phyloP scores from a whole-genome alignment of 139 green algal genomes.

The Tetratostichococcus sp. region DNA sequence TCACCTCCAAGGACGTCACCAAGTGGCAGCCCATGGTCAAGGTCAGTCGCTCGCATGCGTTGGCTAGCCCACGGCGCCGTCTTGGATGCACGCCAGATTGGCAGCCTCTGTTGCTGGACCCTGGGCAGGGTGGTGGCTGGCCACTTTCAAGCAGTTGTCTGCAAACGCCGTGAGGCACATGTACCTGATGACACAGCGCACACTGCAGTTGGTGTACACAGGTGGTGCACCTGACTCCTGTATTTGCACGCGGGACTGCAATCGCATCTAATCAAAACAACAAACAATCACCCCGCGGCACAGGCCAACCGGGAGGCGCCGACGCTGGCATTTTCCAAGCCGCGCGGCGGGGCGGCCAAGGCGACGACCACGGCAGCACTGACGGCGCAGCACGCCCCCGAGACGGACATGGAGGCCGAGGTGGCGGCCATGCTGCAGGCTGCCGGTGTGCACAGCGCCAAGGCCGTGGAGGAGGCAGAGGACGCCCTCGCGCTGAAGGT shows the following conservation, averaged over 20 bases:
- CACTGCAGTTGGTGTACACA: too few relatives aligned
- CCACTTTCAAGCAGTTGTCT: too few relatives aligned
- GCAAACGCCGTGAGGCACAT: too few relatives aligned
- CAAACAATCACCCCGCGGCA: too few relatives aligned
- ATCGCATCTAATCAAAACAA: too few relatives aligned
- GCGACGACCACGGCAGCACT: constrained; percentile 57
- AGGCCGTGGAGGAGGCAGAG: constrained; percentile 64
- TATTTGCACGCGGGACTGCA: too few relatives aligned
- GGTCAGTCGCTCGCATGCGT: constrained; percentile 23
- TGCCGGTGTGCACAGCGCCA: constrained; percentile 41
- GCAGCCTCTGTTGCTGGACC: too few relatives aligned
- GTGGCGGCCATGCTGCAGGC: constrained; percentile 76
- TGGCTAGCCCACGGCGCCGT: too few relatives aligned
- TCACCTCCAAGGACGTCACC: constrained; percentile 68
- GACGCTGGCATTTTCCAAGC: constrained; percentile 73
- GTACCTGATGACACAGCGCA: too few relatives aligned
- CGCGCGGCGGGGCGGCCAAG: constrained; percentile 17
- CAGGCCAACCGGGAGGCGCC: constrained; percentile 86
- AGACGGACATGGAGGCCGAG: constrained; percentile 75
- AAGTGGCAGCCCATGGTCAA: constrained; percentile 92
- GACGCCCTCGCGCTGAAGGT: constrained; percentile 67
- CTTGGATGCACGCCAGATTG: too few relatives aligned
- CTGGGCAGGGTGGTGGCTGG: too few relatives aligned
- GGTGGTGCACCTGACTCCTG: too few relatives aligned
- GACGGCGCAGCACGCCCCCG: constrained; percentile 8